Percentiles rank a stretch among this genome's conserved stretches.
These are phyloP conservation scores for Chalciporus pseudorubinellus DNA, from an alignment of 768 basidiomycete genomes.

Conservation along the genomic window DNA sequence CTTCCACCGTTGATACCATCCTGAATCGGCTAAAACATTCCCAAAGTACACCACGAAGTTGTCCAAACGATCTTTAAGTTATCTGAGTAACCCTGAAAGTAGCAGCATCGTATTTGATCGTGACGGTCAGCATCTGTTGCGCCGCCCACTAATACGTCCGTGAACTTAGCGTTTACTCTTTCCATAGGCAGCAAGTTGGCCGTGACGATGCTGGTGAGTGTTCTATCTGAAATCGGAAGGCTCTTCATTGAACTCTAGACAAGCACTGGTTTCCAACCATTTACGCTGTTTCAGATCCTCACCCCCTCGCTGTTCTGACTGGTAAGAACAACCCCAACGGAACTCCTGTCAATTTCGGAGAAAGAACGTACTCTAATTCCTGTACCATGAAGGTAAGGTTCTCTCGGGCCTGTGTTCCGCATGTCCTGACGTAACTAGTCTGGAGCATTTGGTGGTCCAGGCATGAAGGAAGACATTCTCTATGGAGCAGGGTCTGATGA, in stretches of 20 bases:
- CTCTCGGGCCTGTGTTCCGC: neutral
- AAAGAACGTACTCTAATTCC: slow-evolving; percentile 63
- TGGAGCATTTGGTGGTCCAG: slow-evolving; percentile 69
- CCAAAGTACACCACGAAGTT: slow-evolving; percentile 45
- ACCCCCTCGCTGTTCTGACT: slow-evolving; percentile 69
- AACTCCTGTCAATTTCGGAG: slow-evolving; percentile 40
- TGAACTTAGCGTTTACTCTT: neutral
- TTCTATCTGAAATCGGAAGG: neutral
- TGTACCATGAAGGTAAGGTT: slow-evolving; percentile 75
- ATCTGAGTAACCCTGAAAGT: slow-evolving; percentile 60
- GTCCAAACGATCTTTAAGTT: slow-evolving; percentile 37
- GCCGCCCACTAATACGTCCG: slow-evolving; percentile 4
- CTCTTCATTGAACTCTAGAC: slow-evolving; percentile 2
- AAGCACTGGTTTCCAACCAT: slow-evolving; percentile 73
- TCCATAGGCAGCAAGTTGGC: slow-evolving; percentile 57
- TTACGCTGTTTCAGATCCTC: slow-evolving; percentile 62
- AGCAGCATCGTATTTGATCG: slow-evolving; percentile 69
- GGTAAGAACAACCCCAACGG: slow-evolving; percentile 58
- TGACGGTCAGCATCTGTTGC: slow-evolving; percentile 45
- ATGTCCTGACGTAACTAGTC: slow-evolving; percentile 43
- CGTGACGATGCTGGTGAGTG: slow-evolving; percentile 63
- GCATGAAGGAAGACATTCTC: slow-evolving; percentile 50
- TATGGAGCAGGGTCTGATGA: slow-evolving; percentile 83
- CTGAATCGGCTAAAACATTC: slow-evolving; percentile 30
- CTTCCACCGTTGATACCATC: slow-evolving; percentile 4